These are phyloP conservation scores for Fragosphaeria purpurea DNA, from an alignment of 2,329 filamentous ascomycete genomes.

Conservation along the genomic window DNA sequence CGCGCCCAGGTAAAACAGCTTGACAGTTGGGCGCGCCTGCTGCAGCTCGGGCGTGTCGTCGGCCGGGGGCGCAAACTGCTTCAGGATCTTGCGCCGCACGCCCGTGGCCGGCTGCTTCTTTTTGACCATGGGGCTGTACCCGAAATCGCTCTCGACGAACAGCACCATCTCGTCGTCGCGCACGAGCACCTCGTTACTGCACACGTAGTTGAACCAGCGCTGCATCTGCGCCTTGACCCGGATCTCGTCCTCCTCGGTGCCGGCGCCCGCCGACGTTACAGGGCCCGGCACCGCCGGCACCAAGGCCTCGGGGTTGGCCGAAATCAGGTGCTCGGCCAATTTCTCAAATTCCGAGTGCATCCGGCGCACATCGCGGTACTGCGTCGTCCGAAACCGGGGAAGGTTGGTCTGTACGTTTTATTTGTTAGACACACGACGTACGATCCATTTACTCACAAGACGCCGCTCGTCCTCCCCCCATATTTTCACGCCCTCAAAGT, in stretches of 20 bases:
- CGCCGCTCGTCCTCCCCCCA: too few species aligned
- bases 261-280: slow-evolving; percentile 86
- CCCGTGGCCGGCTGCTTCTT: slow-evolving; percentile 96
- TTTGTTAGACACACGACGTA: too few species aligned
- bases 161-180: slow-evolving; percentile 94
- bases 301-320: slow-evolving; percentile 90
- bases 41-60: slow-evolving; percentile 94
- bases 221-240: slow-evolving; percentile 85
- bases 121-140: slow-evolving; percentile 89
- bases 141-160: slow-evolving; percentile 98
- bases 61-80: slow-evolving; percentile 94
- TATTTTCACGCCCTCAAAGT: background rate
- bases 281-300: slow-evolving; percentile 92
- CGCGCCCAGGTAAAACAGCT: slow-evolving; percentile 86
- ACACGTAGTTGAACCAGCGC: slow-evolving; percentile 90
- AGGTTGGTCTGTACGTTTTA: slow-evolving; percentile 68
- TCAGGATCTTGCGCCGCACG: slow-evolving; percentile 86
- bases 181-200: slow-evolving; percentile 84
- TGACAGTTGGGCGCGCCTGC: slow-evolving; percentile 80
- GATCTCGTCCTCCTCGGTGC: slow-evolving; percentile 89
- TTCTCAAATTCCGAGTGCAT: slow-evolving; percentile 94
- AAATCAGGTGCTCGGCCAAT: slow-evolving; percentile 90
- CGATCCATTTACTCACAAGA: too few species aligned
- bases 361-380: slow-evolving; percentile 93
- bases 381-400: slow-evolving; percentile 93